Evolutionary conservation across 176 grass and related monocot species (phyloP).

Genomic region (Aegilops bicornis): DNA sequence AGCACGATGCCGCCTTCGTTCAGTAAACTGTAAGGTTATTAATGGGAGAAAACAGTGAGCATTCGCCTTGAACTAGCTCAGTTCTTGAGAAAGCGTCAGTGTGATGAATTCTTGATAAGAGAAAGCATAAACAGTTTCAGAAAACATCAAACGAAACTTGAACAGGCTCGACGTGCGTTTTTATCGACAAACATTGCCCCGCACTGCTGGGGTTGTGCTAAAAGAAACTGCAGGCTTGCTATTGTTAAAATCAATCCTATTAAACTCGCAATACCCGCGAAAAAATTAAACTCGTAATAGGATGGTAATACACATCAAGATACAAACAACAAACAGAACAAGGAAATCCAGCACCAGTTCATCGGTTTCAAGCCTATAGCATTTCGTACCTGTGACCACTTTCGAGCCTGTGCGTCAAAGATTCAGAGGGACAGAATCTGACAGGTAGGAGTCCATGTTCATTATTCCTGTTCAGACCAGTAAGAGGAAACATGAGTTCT

Average conservation of each 20-base stretch:
- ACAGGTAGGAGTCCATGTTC: neutral
- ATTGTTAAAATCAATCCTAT: neutral
- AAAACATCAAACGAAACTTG: neutral
- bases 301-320: neutral
- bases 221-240: neutral
- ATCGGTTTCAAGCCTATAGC: neutral
- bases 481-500: neutral
- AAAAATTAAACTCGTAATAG: neutral
- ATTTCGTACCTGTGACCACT: too few species aligned
- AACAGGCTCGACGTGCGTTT: neutral
- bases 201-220: too few species aligned
- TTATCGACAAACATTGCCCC: neutral
- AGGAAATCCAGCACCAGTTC: neutral
- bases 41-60: neutral
- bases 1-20: neutral
- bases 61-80: neutral
- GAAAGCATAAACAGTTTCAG: neutral
- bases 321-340: neutral
- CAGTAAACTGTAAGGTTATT: neutral
- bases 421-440: neutral
- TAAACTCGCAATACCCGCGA: neutral
- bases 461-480: too few species aligned
- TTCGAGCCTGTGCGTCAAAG: too few species aligned
- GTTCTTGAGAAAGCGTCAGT: neutral
- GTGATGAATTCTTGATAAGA: neutral